phyloP scores from a whole-genome alignment of 768 basidiomycete species.

The Lenzites betulinus region DNA sequence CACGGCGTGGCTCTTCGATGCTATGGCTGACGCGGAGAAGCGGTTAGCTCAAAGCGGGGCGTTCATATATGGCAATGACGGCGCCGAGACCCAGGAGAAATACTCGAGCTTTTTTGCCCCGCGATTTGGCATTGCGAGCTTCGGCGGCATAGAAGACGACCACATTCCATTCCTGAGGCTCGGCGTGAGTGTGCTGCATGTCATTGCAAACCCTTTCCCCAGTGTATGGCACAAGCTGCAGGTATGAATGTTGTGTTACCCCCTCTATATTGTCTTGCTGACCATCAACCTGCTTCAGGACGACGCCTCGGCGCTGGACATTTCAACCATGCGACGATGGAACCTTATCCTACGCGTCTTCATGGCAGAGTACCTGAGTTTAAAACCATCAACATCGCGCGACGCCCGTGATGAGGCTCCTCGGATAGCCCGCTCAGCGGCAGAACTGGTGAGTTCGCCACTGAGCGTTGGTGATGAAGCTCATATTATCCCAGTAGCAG shows the following conservation, averaged over 20 bases:
- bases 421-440: constrained; percentile 4
- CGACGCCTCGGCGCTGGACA: constrained; percentile 82
- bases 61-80: constrained; percentile 51
- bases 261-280: neutral
- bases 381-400: constrained; percentile 46
- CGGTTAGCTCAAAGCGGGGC: constrained; percentile 67
- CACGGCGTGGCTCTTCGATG: constrained; percentile 93
- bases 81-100: constrained; percentile 41
- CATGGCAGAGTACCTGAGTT: constrained; percentile 84
- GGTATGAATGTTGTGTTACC: constrained; percentile 45
- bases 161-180: constrained; percentile 84
- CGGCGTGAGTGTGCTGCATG: constrained; percentile 87
- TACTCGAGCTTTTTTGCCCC: constrained; percentile 71
- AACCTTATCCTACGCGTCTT: constrained; percentile 86
- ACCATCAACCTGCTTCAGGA: constrained; percentile 57
- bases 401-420: neutral
- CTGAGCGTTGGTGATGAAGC: neutral
- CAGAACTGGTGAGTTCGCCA: constrained; percentile 31
- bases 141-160: constrained; percentile 83
- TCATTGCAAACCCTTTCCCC: constrained; percentile 91
- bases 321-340: constrained; percentile 88
- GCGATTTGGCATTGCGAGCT: constrained; percentile 42
- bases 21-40: constrained; percentile 69
- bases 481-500: constrained; percentile 14
- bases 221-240: constrained; percentile 80